These are phyloP conservation scores for Alopecurus myosuroides DNA, from an alignment of 176 grass and related monocot genomes.

Conservation along the genomic window DNA sequence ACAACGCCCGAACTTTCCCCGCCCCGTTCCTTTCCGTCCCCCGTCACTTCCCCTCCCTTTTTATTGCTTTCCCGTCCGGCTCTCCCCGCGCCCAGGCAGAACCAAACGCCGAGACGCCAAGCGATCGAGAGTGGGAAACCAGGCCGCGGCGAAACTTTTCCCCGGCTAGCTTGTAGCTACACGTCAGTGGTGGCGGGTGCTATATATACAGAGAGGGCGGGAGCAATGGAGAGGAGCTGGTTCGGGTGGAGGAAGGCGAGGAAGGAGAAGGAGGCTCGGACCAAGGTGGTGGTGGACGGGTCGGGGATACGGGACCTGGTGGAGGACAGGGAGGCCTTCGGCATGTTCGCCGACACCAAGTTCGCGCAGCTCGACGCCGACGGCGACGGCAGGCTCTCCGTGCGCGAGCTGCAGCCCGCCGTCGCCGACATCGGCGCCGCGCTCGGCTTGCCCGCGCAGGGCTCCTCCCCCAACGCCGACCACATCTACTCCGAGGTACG, in stretches of 20 bases:
- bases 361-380: conserved; percentile 63
- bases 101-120: conserved; percentile 24
- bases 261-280: background rate
- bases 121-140: conserved; percentile 25
- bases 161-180: background rate
- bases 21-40: background rate
- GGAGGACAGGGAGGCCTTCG: conserved; percentile 76
- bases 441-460: conserved; percentile 55
- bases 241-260: conserved; percentile 36
- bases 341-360: conserved; percentile 59
- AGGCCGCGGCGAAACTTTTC: conserved; percentile 27
- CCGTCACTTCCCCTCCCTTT: background rate
- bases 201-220: background rate
- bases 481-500: conserved; percentile 76
- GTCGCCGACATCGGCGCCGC: conserved; percentile 65
- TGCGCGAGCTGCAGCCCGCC: conserved; percentile 63
- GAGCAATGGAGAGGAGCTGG: conserved; percentile 56
- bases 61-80: background rate
- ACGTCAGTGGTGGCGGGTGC: too few relatives aligned
- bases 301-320: conserved; percentile 72
- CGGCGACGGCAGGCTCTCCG: conserved; percentile 51
- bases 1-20: conserved; percentile 3
- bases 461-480: conserved; percentile 41
- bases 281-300: conserved; percentile 66
- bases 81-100: background rate